Conservation (phyloP, 2,329 filamentous ascomycete genomes). For the Fusarium odoratissimum region DNA sequence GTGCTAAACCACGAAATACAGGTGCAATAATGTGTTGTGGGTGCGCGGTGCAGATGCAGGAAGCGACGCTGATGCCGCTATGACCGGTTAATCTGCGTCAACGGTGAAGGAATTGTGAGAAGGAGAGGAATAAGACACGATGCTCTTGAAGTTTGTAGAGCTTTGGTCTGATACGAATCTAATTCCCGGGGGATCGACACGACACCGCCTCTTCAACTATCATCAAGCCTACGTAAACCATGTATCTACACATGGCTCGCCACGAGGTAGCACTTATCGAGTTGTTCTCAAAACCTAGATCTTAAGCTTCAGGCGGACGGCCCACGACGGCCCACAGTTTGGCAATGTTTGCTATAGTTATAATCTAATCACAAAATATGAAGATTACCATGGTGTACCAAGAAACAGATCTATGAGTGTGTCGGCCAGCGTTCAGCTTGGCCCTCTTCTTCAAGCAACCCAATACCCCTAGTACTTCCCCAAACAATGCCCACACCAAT, state of each 20-base stretch:
- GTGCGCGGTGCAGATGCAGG: constrained; percentile 72
- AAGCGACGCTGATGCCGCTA: constrained; percentile 65
- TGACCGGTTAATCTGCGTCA: constrained; percentile 60
- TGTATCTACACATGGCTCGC: constrained; percentile 10
- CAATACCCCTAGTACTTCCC: background rate
- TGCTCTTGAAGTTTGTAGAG: constrained; percentile 14
- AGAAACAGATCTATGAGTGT: background rate
- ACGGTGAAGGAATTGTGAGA: constrained; percentile 9
- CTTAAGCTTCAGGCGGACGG: constrained; percentile 3
- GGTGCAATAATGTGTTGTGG: constrained; percentile 98
- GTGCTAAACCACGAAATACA: constrained; percentile 48
- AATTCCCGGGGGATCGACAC: constrained; percentile 4
- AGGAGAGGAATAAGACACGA: constrained; percentile 14
- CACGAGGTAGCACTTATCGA: background rate
- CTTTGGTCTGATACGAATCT: constrained; percentile 19
- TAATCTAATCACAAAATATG: constrained; percentile 27
- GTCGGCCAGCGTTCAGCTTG: background rate
- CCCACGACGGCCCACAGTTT: background rate
- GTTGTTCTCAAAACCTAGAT: constrained; percentile 19
- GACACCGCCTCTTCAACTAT: constrained; percentile 29
- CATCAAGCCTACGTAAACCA: constrained; percentile 14
- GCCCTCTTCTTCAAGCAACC: background rate
- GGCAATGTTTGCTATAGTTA: background rate
- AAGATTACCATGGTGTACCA: background rate
- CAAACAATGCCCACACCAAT: background rate